phyloP scores from a whole-genome alignment of 106 monocot genomes.

The Triglochin maritima region DNA sequence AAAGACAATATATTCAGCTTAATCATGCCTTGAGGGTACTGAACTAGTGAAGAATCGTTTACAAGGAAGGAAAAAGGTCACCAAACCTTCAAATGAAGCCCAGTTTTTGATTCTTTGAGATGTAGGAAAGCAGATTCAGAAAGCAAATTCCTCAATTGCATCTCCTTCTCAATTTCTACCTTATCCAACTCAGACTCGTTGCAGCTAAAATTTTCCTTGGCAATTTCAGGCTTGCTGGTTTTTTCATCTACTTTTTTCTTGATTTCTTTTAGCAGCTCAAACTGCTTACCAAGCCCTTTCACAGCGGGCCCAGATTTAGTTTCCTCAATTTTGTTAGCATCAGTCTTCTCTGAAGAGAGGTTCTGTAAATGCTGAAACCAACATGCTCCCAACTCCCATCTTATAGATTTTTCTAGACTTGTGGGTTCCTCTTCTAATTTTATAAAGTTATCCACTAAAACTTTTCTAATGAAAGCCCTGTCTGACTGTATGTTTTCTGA shows the following conservation, averaged over 20 bases:
- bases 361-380: slow-evolving; percentile 92
- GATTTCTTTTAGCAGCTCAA: slow-evolving; percentile 75
- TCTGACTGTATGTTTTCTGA: slow-evolving; percentile 28
- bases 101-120: slow-evolving; percentile 72
- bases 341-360: slow-evolving; percentile 36
- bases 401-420: slow-evolving; percentile 35
- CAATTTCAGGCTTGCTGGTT: slow-evolving; percentile 18
- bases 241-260: slow-evolving; percentile 68
- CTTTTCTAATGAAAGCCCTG: slow-evolving; percentile 23
- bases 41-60: background rate
- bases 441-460: slow-evolving; percentile 39
- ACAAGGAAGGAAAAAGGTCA: background rate
- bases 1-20: too few species aligned
- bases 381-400: slow-evolving; percentile 97
- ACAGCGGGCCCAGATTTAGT: slow-evolving; percentile 51
- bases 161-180: slow-evolving; percentile 29
- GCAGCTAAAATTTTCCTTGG: slow-evolving; percentile 25
- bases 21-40: background rate
- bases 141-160: slow-evolving; percentile 44
- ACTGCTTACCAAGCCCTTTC: slow-evolving; percentile 83
- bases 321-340: slow-evolving; percentile 54
- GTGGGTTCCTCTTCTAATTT: slow-evolving; percentile 42
- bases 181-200: slow-evolving; percentile 12
- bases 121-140: slow-evolving; percentile 61
- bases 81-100: slow-evolving; percentile 82